These are phyloP conservation scores for Hepatocystis sp. DNA, from an alignment of 169 alveolate species.

Conservation along the genomic window DNA sequence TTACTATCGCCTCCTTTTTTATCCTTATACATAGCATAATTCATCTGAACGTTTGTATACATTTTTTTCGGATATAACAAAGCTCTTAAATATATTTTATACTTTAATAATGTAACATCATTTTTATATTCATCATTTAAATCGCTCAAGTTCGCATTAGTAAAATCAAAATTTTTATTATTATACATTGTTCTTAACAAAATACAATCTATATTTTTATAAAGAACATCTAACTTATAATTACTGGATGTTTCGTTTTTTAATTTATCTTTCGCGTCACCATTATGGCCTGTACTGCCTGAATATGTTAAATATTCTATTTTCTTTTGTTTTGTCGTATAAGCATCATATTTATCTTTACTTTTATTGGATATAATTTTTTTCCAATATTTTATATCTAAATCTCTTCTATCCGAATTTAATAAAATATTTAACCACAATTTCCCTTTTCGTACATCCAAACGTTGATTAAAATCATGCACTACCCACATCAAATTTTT, in stretches of 20 bases:
- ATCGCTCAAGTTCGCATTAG: constrained; percentile 48
- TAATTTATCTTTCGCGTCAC: not conserved
- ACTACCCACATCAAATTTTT: constrained; percentile 77
- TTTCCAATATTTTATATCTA: constrained; percentile 75
- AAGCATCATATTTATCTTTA: constrained; percentile 73
- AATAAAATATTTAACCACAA: constrained; percentile 65
- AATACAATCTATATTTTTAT: constrained; percentile 72
- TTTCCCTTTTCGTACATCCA: constrained; percentile 72
- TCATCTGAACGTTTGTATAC: constrained; percentile 68
- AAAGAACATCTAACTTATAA: constrained; percentile 44
- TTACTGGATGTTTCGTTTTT: constrained; percentile 32
- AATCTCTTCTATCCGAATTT: constrained; percentile 75
- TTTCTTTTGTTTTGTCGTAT: constrained; percentile 66
- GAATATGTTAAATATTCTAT: constrained; percentile 50
- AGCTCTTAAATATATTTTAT: constrained; percentile 66
- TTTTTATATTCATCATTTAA: constrained; percentile 70
- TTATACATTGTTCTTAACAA: constrained; percentile 68
- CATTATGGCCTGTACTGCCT: not conserved
- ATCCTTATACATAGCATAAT: constrained; percentile 9
- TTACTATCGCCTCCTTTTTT: not conserved
- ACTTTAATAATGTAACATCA: constrained; percentile 43
- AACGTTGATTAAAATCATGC: constrained; percentile 75
- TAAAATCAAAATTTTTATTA: constrained; percentile 66
- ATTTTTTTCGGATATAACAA: constrained; percentile 51
- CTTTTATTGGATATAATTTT: constrained; percentile 72